A percentile compares a stretch with the other conserved stretches of the same genome.
These are phyloP conservation scores for Trichothecium sympodiale DNA, from an alignment of 2,329 filamentous ascomycete genomes.

Conservation along the genomic window DNA sequence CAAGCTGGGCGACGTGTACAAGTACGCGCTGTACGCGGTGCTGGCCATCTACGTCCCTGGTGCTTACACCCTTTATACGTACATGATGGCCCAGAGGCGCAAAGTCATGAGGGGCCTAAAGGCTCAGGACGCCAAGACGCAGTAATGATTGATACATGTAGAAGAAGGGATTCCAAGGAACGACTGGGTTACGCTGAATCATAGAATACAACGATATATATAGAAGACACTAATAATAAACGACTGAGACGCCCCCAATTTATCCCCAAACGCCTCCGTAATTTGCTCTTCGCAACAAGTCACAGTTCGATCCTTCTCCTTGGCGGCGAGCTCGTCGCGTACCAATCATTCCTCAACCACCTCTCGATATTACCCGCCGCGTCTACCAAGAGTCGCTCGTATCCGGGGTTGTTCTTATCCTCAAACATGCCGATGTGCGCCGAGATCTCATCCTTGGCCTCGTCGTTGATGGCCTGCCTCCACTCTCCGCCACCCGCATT, in stretches of 20 bases:
- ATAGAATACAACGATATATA: neutral
- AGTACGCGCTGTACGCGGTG: conserved; percentile 51
- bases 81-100: conserved; percentile 86
- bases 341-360: conserved; percentile 60
- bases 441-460: conserved; percentile 63
- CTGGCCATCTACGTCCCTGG: conserved; percentile 71
- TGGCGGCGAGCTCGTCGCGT: conserved; percentile 38
- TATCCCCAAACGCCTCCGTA: neutral
- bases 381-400: conserved; percentile 52
- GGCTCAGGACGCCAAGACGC: conserved; percentile 22
- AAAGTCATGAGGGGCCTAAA: conserved; percentile 63
- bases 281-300: neutral
- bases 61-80: conserved; percentile 77
- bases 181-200: neutral
- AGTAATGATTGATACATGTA: conserved; percentile 20
- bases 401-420: conserved; percentile 59
- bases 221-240: neutral
- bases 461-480: conserved; percentile 66
- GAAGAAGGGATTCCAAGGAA: conserved; percentile 1
- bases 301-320: conserved; percentile 13
- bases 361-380: conserved; percentile 53
- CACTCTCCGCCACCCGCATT: conserved; percentile 45
- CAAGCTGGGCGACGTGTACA: conserved; percentile 33
- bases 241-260: too few species aligned
- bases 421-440: conserved; percentile 82